Conservation (phyloP, 305 asterid species). For the Solanum aculeatissimum region DNA sequence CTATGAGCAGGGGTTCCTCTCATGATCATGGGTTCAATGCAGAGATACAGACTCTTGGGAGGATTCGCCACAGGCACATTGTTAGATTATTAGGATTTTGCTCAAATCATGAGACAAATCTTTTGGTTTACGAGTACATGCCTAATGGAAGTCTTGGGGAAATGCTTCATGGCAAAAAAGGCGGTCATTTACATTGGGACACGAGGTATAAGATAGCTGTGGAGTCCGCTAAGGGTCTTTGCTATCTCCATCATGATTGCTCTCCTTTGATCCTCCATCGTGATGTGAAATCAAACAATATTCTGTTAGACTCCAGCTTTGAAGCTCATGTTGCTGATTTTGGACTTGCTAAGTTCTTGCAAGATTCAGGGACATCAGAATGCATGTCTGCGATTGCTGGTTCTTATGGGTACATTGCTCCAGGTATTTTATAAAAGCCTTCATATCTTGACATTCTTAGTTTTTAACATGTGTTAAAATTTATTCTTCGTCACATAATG, state of each 20-base stretch:
- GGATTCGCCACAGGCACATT: constrained; percentile 85
- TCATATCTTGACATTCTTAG: neutral
- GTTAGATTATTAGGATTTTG: constrained; percentile 78
- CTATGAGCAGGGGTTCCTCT: constrained; percentile 70
- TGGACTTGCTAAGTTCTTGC: constrained; percentile 94
- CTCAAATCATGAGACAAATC: constrained; percentile 81
- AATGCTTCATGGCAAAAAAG: constrained; percentile 85
- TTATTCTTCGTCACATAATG: neutral
- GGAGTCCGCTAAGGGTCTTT: constrained; percentile 89
- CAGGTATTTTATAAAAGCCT: constrained; percentile 33
- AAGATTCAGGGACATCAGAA: constrained; percentile 76
- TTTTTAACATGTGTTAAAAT: neutral
- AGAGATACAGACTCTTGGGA: constrained; percentile 85
- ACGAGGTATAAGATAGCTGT: constrained; percentile 73
- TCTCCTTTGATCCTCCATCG: constrained; percentile 88
- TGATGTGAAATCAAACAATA: constrained; percentile 85
- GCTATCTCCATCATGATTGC: constrained; percentile 94
- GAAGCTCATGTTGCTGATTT: constrained; percentile 98
- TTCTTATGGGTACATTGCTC: constrained; percentile 93
- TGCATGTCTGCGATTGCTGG: constrained; percentile 99
- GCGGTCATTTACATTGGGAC: constrained; percentile 86
- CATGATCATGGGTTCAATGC: constrained; percentile 97
- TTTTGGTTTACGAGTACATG: constrained; percentile 81
- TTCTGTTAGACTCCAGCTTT: constrained; percentile 61
- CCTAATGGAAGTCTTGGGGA: constrained; percentile 95